Evolutionary conservation across 352 stramenopile genomes (phyloP).

Genomic region (Phytophthora idaei): DNA sequence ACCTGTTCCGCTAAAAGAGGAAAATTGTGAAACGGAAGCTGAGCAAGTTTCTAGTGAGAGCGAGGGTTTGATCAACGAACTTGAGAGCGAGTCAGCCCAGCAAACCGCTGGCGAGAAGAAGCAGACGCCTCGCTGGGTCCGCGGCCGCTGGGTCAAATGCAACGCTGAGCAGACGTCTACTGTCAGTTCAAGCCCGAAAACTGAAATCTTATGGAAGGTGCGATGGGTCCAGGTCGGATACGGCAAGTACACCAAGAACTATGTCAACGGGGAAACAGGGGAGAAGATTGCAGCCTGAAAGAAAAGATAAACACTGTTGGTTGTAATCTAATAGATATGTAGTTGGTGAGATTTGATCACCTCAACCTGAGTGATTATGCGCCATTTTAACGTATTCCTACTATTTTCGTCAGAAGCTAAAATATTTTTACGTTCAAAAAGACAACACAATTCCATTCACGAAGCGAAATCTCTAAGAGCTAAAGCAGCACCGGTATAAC

Average conservation of each 20-base stretch:
- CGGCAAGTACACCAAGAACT: constrained; percentile 27
- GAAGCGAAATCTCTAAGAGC: too few species aligned
- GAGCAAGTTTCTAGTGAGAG: background rate
- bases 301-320: background rate
- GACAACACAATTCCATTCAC: too few species aligned
- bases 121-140: constrained; percentile 17
- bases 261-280: constrained; percentile 13
- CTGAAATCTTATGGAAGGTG: constrained; percentile 4
- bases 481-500: too few species aligned
- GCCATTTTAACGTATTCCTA: too few species aligned
- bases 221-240: constrained; percentile 25
- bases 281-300: constrained; percentile 11
- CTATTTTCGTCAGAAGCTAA: too few species aligned
- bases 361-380: too few species aligned
- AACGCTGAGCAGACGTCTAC: background rate
- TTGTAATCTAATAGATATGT: constrained; percentile 6
- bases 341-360: too few species aligned
- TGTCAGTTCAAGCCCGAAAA: background rate
- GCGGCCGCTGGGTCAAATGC: constrained; percentile 24
- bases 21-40: background rate
- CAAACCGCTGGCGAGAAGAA: background rate
- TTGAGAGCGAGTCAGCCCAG: background rate
- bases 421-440: too few species aligned
- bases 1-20: background rate
- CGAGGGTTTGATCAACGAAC: background rate